Evolutionary conservation across 176 grass and related monocot genomes (phyloP), one percentile per base, ranked within the genome.

Genomic region (Avena atlantica): DNA sequence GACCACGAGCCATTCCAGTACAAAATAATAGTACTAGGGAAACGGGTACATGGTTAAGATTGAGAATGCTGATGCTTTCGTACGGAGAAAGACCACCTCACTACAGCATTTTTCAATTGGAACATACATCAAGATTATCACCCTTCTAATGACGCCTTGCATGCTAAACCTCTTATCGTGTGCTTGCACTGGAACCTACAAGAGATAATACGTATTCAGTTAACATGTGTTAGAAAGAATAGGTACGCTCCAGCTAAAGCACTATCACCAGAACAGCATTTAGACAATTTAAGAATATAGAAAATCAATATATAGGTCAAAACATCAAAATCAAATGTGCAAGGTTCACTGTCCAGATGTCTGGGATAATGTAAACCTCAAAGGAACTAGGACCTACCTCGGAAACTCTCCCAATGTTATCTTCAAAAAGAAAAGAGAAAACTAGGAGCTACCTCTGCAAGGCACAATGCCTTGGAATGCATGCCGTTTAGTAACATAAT

Each of bases 111-210:
- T 79, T 8, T 70, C 83, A 59, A 77, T 29, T 70, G 40, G 81
- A 25, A 73, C 65, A 84, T 76, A 45, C 16, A 65, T 63, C 60
- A 60, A 10, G 70, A 73, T 49, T 24, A 83, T 93, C 87, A 95
- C 52, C 89, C 92, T 62, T 95, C 89, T 67, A 87, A 45, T 89
- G 90, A 87, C 25, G 73, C 83, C 81, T 95, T 95, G 67, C 90
- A 89, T 89, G 93, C 78, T 84, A 98, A 84, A 23, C 96, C 96
- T 84, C 90, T 95, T 70, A 98, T 68, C 48, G 87, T 87, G 83
- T 98, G 96, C 68, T 91, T 95, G 86, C 93, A 93, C 72, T 98
- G 96, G 71, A 95, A 98, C 96, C 96, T 97, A 86, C 10, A 88
- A 83, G 65, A 86, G 49, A 44, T 12, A 57, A 77, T 42, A 62